Conservation (phyloP, 2,329 filamentous ascomycete species). For the Coleophoma cylindrospora region DNA sequence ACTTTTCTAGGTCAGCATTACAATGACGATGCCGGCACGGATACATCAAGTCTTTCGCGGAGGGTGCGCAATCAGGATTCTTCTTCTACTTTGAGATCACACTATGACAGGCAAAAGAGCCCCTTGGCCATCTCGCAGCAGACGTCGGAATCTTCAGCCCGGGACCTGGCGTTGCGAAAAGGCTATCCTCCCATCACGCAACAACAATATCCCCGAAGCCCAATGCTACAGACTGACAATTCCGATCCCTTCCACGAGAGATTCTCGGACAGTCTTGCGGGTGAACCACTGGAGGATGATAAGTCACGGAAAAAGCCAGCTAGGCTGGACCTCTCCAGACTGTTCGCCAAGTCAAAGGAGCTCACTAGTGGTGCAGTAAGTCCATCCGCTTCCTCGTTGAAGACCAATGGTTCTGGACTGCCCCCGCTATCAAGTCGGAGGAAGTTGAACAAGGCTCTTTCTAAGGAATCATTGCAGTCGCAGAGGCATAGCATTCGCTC, state of each 20-base stretch:
- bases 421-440: constrained; percentile 7
- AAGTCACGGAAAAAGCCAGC: constrained; percentile 22
- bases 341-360: constrained; percentile 21
- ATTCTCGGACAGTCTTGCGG: constrained; percentile 7
- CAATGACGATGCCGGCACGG: constrained; percentile 28
- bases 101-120: constrained; percentile 37
- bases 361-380: constrained; percentile 2
- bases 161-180: constrained; percentile 32
- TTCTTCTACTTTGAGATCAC: constrained; percentile 38
- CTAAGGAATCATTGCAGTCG: constrained; percentile 22
- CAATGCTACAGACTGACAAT: constrained; percentile 17
- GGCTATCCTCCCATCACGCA: constrained; percentile 22
- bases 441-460: constrained; percentile 17
- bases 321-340: constrained; percentile 21
- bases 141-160: constrained; percentile 34
- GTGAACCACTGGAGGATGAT: constrained; percentile 1
- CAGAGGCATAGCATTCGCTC: constrained; percentile 17
- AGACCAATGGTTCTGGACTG: constrained; percentile 8
- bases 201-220: constrained; percentile 8
- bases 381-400: constrained; percentile 9
- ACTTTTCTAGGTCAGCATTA: constrained; percentile 35
- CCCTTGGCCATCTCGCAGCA: constrained; percentile 34
- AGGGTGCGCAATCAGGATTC: constrained; percentile 31
- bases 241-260: constrained; percentile 16
- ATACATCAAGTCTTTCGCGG: constrained; percentile 27